Evolutionary conservation across 345 rosid species (phyloP), one percentile per base, ranked within the genome.

Genomic region (Sonneratia alba): DNA sequence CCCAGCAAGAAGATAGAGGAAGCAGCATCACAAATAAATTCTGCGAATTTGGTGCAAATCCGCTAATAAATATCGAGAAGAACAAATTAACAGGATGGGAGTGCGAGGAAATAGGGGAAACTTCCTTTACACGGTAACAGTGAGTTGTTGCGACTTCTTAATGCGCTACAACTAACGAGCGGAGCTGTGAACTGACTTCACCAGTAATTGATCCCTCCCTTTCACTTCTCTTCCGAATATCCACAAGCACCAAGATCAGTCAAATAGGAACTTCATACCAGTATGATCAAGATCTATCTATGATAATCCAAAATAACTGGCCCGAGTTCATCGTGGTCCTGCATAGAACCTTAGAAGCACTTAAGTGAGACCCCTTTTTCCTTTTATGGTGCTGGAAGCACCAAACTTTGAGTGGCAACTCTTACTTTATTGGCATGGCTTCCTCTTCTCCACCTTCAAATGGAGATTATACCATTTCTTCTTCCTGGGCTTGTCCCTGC

Each of bases 381-480:
- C 53, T 13, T 48, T 12, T 15, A 13, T 27, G 32, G 53, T 48
- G 18, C 53, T 48, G 53, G 16, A 48, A 48, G 53, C 18, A 48
- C 2, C 36, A 59, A 59, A n/a, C 2, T 24, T 59, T 2, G 34
- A n/a, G 36, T 59, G 64, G 64, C 11, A 32, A 10, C 18, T 27
- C 56, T 68, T 68, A 27, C 69, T 66, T 68, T 13, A 34, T n/a
- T 83, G 92, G 82, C 99, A 92, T 75, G 93, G 86, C 81, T 96
- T 96, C 85, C 92, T 85, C 88, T 91, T 92, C 84, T 89, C 91
- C 69, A 87, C 89, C 81, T 92, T 92, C 79, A 88, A 72, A 68
- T 82, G 92, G 79, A 92, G 79, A 73, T 89, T 90, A 80, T 79
- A 92, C 99, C 98, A 96, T 83, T 73, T 92, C 87, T 88, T 95